phyloP scores from a whole-genome alignment of 2,329 filamentous ascomycete genomes.

The Venturia asperata region DNA sequence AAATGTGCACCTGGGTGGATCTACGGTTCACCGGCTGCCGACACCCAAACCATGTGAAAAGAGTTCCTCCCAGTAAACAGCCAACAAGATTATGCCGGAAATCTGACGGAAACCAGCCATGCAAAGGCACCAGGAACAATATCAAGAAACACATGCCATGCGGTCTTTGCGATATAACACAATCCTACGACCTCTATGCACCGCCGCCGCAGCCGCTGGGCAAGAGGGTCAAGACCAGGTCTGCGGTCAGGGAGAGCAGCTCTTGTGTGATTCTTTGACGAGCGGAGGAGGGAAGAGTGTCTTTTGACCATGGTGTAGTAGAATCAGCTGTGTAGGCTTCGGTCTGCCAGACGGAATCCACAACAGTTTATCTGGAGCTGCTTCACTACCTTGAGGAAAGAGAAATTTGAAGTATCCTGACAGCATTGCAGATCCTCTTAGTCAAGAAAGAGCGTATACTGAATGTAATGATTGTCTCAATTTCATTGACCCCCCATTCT shows the following conservation, averaged over 20 bases:
- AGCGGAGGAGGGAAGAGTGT: too few relatives aligned
- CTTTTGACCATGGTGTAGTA: too few relatives aligned
- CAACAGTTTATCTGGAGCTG: too few relatives aligned
- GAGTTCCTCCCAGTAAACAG: background rate
- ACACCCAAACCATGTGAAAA: background rate
- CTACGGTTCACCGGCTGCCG: background rate
- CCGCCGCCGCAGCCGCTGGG: background rate
- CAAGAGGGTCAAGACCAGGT: background rate
- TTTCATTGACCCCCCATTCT: too few relatives aligned
- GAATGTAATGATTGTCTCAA: too few relatives aligned
- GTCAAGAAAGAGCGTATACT: too few relatives aligned
- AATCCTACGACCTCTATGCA: background rate
- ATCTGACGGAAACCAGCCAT: background rate
- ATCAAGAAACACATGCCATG: background rate
- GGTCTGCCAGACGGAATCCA: too few relatives aligned
- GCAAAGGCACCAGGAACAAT: background rate
- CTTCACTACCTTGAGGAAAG: too few relatives aligned
- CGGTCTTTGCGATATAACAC: background rate
- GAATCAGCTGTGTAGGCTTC: too few relatives aligned
- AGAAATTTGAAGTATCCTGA: too few relatives aligned
- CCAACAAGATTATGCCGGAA: background rate
- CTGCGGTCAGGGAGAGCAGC: background rate
- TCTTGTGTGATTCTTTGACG: background rate
- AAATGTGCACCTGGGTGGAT: background rate
- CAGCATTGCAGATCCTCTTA: too few relatives aligned